Evolutionary conservation across 176 grass and related monocot genomes (phyloP), one percentile per base, ranked within the genome.

Genomic region (Dendrocalamus sinicus): DNA sequence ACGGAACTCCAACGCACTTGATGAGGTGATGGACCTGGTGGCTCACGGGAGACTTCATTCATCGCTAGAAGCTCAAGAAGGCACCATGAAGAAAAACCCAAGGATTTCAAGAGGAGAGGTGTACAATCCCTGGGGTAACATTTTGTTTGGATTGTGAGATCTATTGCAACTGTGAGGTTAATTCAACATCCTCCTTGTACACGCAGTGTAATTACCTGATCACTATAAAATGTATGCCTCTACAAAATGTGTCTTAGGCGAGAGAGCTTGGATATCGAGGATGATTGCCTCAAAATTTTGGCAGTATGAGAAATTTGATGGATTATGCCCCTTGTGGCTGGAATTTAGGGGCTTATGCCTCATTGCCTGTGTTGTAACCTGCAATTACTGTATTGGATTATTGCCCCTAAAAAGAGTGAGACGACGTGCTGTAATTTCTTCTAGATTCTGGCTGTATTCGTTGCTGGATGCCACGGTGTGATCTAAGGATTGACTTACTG

Each of bases 31-130:
- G 93, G 96, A 12, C 88, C 91, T 0, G 91, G 93, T 15, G 93
- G 93, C 11, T 95, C 93, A 19, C 88, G 91, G 1, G 90, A 98
- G 74, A 86, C 95, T 23, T 92, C 93, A 9, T 95, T 86, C 32
- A 45, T 82, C 59, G 73, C 93, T 69, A 89, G 85, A 87, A 84
- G 87, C 65, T 84, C 83, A 30, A 30, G 28, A 30, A 30, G 28
- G 28, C 28, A 1, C 28, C 28, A 30, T 30, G 28, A 30, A 30
- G 28, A 30, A 30, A 30, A 52, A 97, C 41, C 70, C 3, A 85
- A 84, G 9, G 91, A 81, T 66, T 81, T 74, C 51, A 91, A 86
- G 74, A 95, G 75, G 78, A 88, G 96, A 89, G 89, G 93, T 8
- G 90, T 91, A 39, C 89, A 86, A 4, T 65, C 84, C 28, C 75